phyloP scores from a whole-genome alignment of 2,329 filamentous ascomycete genomes.

The Lecanicillium sp. region DNA sequence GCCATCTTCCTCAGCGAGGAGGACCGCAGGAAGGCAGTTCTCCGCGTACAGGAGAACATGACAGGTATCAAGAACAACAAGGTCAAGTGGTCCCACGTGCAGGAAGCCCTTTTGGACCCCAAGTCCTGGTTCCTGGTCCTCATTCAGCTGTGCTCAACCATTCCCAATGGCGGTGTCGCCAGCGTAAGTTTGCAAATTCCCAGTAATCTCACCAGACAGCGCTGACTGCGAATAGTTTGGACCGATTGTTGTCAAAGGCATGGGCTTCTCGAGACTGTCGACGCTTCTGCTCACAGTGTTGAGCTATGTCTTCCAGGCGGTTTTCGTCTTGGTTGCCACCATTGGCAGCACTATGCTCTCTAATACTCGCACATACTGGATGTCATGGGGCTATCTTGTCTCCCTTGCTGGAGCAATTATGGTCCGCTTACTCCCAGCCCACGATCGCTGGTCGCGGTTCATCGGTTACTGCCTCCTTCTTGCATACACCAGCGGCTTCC shows the following conservation, averaged over 20 bases:
- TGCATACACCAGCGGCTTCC: conserved; percentile 35
- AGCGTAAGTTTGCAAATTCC: conserved; percentile 10
- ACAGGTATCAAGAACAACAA: conserved; percentile 26
- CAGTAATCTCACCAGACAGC: neutral
- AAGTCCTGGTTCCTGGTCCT: conserved; percentile 20
- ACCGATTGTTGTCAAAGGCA: conserved; percentile 17
- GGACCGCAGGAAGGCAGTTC: conserved; percentile 21
- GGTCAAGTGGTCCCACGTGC: conserved; percentile 16
- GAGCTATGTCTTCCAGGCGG: conserved; percentile 14
- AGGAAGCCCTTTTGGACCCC: conserved; percentile 16
- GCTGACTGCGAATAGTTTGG: conserved; percentile 14
- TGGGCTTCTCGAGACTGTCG: conserved; percentile 16
- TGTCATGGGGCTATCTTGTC: conserved; percentile 15
- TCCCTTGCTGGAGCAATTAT: conserved; percentile 15
- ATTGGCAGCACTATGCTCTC: conserved; percentile 14
- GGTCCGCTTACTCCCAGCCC: conserved; percentile 14
- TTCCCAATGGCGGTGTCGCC: conserved; percentile 22
- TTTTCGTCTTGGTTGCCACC: conserved; percentile 16
- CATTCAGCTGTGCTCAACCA: conserved; percentile 17
- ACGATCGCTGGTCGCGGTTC: conserved; percentile 13
- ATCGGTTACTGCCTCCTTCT: conserved; percentile 41
- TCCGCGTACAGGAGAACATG: conserved; percentile 23
- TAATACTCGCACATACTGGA: conserved; percentile 19
- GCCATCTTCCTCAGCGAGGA: conserved; percentile 18
- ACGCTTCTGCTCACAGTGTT: conserved; percentile 15